Percentiles rank a stretch among this genome's conserved stretches.
Evolutionary conservation across 202 grass and related monocot species (phyloP).

Genomic region (Setaria viridis): DNA sequence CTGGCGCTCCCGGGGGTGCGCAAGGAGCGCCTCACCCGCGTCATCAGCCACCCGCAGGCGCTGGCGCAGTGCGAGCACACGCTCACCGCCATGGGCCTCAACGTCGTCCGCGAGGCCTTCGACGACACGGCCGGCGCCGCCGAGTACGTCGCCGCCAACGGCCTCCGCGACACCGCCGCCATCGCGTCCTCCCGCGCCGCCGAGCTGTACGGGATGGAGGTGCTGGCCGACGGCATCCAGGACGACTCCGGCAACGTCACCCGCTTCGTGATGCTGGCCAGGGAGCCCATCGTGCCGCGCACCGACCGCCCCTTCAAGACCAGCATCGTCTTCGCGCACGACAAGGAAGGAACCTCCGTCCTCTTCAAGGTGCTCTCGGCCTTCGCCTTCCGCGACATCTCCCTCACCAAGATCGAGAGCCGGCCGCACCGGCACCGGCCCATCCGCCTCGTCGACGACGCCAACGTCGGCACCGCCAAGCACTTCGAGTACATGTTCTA

Average conservation of each 20-base stretch:
- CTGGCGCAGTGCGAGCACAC: conserved; percentile 94
- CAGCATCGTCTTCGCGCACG: conserved; percentile 94
- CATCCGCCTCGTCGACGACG: conserved; percentile 90
- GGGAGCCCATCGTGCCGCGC: conserved; percentile 89
- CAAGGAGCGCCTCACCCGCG: conserved; percentile 81
- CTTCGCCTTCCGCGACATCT: conserved; percentile 85
- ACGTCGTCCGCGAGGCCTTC: conserved; percentile 96
- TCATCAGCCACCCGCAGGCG: conserved; percentile 91
- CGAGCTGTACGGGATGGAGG: conserved; percentile 86
- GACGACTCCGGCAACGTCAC: conserved; percentile 88
- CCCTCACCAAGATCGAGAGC: conserved; percentile 93
- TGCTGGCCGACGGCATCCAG: conserved; percentile 89
- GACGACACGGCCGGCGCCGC: conserved; percentile 94
- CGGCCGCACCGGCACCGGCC: conserved; percentile 78
- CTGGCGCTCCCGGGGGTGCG: conserved; percentile 78
- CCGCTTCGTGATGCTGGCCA: conserved; percentile 85
- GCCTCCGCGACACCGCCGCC: conserved; percentile 89
- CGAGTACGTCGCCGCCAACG: conserved; percentile 72
- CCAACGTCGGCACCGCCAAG: conserved; percentile 83
- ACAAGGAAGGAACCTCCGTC: conserved; percentile 81
- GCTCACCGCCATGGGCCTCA: conserved; percentile 82
- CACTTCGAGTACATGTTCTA: conserved; percentile 99
- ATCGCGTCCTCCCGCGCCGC: conserved; percentile 88
- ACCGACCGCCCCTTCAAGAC: conserved; percentile 93
- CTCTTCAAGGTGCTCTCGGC: conserved; percentile 95